These are phyloP conservation scores for Parascedosporium putredinis DNA, from an alignment of 2,329 filamentous ascomycete genomes.

Conservation along the genomic window DNA sequence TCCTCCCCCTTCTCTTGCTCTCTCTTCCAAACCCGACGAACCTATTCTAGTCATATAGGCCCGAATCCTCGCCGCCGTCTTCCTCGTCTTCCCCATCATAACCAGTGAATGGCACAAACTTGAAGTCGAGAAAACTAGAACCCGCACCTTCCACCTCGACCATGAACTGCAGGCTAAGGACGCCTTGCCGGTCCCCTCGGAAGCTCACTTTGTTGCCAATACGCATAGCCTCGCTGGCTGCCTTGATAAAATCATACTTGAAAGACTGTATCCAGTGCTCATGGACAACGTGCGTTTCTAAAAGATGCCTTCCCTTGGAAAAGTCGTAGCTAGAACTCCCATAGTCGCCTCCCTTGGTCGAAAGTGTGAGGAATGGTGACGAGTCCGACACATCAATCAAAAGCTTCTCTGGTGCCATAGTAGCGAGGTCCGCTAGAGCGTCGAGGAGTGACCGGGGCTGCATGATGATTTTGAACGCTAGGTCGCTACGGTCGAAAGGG, in stretches of 20 bases:
- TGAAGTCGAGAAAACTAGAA: constrained; percentile 70
- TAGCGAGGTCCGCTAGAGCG: constrained; percentile 57
- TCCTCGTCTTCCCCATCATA: constrained; percentile 45
- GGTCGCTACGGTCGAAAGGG: constrained; percentile 69
- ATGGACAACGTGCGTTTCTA: constrained; percentile 63
- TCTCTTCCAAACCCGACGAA: too few species aligned
- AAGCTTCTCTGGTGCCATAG: constrained; percentile 62
- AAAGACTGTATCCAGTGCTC: constrained; percentile 60
- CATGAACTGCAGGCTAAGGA: constrained; percentile 93
- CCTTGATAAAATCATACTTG: constrained; percentile 78
- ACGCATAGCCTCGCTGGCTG: constrained; percentile 84
- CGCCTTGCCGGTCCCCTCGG: constrained; percentile 76
- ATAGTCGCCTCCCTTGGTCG: constrained; percentile 46
- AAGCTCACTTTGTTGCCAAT: constrained; percentile 88
- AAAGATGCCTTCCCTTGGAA: constrained; percentile 50
- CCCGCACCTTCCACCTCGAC: constrained; percentile 67
- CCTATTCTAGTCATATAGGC: not conserved
- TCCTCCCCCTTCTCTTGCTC: not conserved
- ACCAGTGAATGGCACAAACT: constrained; percentile 63
- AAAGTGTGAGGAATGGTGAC: constrained; percentile 65
- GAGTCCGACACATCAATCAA: constrained; percentile 54
- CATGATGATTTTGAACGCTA: constrained; percentile 94
- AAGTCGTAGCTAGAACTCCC: constrained; percentile 58
- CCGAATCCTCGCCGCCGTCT: constrained; percentile 22
- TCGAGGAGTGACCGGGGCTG: constrained; percentile 63